A percentile compares a stretch with the other conserved stretches of the same genome.
phyloP scores from a whole-genome alignment of 2,329 filamentous ascomycete genomes.

The Phaeosphaeriaceae sp. region DNA sequence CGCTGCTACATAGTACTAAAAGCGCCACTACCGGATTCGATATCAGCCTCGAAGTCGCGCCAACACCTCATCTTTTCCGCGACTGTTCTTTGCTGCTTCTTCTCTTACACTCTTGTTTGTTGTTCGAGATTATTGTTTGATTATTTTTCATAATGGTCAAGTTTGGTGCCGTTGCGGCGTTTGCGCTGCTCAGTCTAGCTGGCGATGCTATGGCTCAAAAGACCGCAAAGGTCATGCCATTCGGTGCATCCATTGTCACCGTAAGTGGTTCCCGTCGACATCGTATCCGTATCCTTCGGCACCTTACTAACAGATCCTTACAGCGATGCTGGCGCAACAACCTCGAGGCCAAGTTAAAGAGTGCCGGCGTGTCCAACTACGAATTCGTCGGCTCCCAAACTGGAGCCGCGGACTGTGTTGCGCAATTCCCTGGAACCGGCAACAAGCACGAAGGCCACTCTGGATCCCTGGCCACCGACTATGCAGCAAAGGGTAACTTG shows the following conservation, averaged over 20 bases:
- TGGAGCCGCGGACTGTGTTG: conserved; percentile 4
- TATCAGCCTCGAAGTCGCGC: conserved; percentile 1
- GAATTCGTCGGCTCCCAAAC: conserved; percentile 46
- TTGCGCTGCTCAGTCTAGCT: conserved; percentile 29
- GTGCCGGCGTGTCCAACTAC: conserved; percentile 30
- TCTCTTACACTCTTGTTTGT: conserved; percentile 1
- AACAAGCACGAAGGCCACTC: conserved; percentile 55
- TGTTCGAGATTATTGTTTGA: not conserved
- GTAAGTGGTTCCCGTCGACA: conserved; percentile 17
- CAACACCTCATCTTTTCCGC: not conserved
- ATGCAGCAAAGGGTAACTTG: conserved; percentile 49
- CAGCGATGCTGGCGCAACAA: conserved; percentile 48
- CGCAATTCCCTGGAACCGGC: conserved; percentile 7
- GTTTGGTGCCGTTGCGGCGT: conserved; percentile 21
- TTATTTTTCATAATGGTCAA: conserved; percentile 27
- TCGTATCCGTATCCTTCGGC: not conserved
- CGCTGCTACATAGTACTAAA: conserved; percentile 1
- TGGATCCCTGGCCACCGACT: conserved; percentile 50
- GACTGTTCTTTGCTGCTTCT: not conserved
- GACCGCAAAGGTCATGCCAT: conserved; percentile 44
- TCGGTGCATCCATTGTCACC: conserved; percentile 45
- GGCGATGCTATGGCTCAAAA: conserved; percentile 25
- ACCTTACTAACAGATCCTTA: not conserved
- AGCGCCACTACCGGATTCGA: conserved; percentile 8
- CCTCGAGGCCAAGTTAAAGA: conserved; percentile 39